Base-by-base conservation (phyloP, 2,329 filamentous ascomycete species). In the Claviceps fusiformis region DNA sequence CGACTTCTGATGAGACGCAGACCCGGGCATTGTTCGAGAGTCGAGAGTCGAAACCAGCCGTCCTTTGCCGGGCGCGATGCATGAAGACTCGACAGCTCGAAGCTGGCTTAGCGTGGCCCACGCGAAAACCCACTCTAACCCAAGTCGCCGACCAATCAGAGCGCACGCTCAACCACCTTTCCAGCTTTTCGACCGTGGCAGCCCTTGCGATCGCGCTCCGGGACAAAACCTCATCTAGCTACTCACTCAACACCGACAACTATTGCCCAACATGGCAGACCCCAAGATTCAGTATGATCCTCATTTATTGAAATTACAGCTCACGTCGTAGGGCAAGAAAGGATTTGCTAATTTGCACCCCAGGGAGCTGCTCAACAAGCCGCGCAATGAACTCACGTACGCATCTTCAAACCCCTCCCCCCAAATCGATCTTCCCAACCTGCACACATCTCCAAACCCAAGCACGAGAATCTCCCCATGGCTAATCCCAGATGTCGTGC, bases 311-410 rank as follows among this genome's bases (percentile, higher is more conserved):
- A 39, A 29, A 13, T n/a, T 10, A 33, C 31, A 31, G 33, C 33
- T 24, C 10, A 1, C 31, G 17, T 50, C 31, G 31, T 5, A 4
- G 5, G 10, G 27, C 19, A 27, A 15, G 3, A 31, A 17, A 15
- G 7, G 45, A 31, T 6, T 47, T 29, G 56, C 68, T 73, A 65
- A 73, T 62, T 29, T 11, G 46, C 46, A 52, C 17, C 57, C 57
- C 69, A 95, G 89, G 73, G 90, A 95, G 72, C 83, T 95, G 66
- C 82, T 95, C 61, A 85, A 81, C 70, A 95, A 95, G 80, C 85
- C 89, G 61, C 88, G 89, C 73, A 83, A 79, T 66, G 91, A 96
- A 70, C 86, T 95, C 73, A 95, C 90, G 89, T 95, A 83, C 64
- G 86, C 58, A 56, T 17, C n/a, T 9, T 47, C 13, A n/a, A 49